A percentile compares a stretch with the other conserved stretches of the same genome.
These are phyloP conservation scores for Daedaleopsis nitida DNA, from an alignment of 768 basidiomycete species.

Conservation along the genomic window DNA sequence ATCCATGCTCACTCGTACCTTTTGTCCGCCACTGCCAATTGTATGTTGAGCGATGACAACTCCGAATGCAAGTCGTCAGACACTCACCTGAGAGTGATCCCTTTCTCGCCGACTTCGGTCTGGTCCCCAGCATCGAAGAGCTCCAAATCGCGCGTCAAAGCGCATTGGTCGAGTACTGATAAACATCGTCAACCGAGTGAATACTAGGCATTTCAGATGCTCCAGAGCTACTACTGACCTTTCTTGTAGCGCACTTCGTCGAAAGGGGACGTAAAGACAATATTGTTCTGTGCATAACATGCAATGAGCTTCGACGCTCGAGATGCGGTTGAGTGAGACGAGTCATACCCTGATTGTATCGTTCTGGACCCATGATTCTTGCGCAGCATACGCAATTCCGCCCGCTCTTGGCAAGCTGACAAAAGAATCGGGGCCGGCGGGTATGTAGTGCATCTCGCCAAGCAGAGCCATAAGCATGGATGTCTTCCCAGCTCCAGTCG, in stretches of 20 bases:
- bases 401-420: slow-evolving; percentile 45
- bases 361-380: slow-evolving; percentile 54
- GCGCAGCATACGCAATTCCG: slow-evolving; percentile 50
- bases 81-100: slow-evolving; percentile 45
- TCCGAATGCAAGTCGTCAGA: neutral
- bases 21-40: slow-evolving; percentile 45
- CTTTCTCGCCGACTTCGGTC: slow-evolving; percentile 64
- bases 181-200: no score
- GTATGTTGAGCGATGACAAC: neutral
- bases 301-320: no score
- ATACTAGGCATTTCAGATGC: no score
- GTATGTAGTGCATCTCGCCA: slow-evolving; percentile 36
- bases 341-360: slow-evolving; percentile 39
- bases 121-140: slow-evolving; percentile 51
- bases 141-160: slow-evolving; percentile 46
- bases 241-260: slow-evolving; percentile 47
- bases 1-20: slow-evolving; percentile 26
- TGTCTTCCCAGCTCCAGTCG: slow-evolving; percentile 36
- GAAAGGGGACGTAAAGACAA: slow-evolving; percentile 47
- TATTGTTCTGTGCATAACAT: slow-evolving; percentile 40
- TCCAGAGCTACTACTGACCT: slow-evolving; percentile 25
- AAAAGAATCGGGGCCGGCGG: slow-evolving; percentile 36
- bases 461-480: slow-evolving; percentile 35
- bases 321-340: no score
- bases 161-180: slow-evolving; percentile 40